These are phyloP conservation scores for Decorospora gaudefroyi DNA, from an alignment of 2,329 filamentous ascomycete genomes.

Conservation along the genomic window DNA sequence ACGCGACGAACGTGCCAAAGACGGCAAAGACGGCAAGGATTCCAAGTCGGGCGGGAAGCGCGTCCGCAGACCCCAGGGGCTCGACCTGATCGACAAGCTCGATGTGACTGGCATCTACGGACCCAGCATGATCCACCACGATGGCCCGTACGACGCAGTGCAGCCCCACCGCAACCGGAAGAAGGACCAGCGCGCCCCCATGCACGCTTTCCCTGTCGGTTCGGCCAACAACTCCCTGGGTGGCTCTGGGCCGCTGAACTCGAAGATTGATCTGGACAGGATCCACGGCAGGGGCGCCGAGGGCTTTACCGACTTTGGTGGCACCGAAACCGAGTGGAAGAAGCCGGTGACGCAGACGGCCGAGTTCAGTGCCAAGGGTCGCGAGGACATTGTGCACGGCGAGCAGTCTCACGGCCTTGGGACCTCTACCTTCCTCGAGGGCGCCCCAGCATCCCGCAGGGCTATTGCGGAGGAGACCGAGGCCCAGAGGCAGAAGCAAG, in stretches of 20 bases:
- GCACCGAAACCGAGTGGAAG: constrained; percentile 45
- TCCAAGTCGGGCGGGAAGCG: constrained; percentile 43
- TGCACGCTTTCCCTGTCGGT: constrained; percentile 93
- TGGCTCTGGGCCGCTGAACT: constrained; percentile 81
- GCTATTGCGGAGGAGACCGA: constrained; percentile 78
- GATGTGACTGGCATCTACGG: constrained; percentile 97
- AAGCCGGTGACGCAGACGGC: constrained; percentile 36
- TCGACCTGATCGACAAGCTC: constrained; percentile 95
- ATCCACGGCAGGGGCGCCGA: constrained; percentile 87
- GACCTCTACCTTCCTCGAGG: constrained; percentile 94
- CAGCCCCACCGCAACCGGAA: constrained; percentile 92
- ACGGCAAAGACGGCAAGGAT: constrained; percentile 29
- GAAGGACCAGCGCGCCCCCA: constrained; percentile 80
- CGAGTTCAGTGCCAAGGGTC: constrained; percentile 49
- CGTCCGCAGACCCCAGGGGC: constrained; percentile 52
- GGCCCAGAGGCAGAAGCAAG: constrained; percentile 50
- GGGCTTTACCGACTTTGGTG: constrained; percentile 78
- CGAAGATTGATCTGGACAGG: constrained; percentile 79
- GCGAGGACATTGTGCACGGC: constrained; percentile 74
- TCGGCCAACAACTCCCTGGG: constrained; percentile 92
- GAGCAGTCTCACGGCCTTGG: constrained; percentile 82
- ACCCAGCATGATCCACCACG: constrained; percentile 92
- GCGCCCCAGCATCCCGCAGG: constrained; percentile 80
- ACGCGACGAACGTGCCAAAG: constrained; percentile 53
- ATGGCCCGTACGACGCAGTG: constrained; percentile 94